Conservation (phyloP, 2,329 filamentous ascomycete species). For the Monosporascus sp. region DNA sequence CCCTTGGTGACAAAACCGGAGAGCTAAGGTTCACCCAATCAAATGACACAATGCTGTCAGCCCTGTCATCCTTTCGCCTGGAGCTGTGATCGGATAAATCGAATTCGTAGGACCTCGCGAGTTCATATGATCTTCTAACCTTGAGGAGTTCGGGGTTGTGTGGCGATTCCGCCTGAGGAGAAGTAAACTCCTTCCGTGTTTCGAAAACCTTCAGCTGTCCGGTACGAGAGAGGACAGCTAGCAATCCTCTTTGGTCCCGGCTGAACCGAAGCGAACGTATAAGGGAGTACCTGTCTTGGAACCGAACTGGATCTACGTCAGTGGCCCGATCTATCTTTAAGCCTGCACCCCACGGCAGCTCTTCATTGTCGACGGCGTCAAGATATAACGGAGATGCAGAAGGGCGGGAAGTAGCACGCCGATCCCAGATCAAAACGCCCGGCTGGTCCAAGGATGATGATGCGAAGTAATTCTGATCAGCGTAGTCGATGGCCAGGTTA, state of each 20-base stretch:
- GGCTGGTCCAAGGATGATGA: slow-evolving; percentile 73
- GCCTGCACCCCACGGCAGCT: slow-evolving; percentile 57
- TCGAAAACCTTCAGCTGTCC: slow-evolving; percentile 59
- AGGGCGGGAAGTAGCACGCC: slow-evolving; percentile 52
- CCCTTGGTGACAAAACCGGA: slow-evolving; percentile 49
- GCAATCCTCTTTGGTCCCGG: slow-evolving; percentile 53
- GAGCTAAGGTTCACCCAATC: slow-evolving; percentile 60
- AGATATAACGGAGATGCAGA: slow-evolving; percentile 49
- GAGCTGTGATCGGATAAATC: slow-evolving; percentile 51
- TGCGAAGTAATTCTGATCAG: slow-evolving; percentile 78
- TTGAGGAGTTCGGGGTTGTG: slow-evolving; percentile 54
- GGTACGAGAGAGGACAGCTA: slow-evolving; percentile 56
- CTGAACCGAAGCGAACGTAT: slow-evolving; percentile 60
- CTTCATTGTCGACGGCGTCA: slow-evolving; percentile 54
- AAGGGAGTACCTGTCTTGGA: slow-evolving; percentile 52
- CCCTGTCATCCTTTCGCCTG: slow-evolving; percentile 49
- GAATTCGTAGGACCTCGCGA: slow-evolving; percentile 56
- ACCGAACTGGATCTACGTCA: slow-evolving; percentile 46
- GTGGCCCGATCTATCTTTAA: slow-evolving; percentile 53
- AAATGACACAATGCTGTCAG: slow-evolving; percentile 60
- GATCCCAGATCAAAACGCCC: slow-evolving; percentile 72
- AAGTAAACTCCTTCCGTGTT: slow-evolving; percentile 48
- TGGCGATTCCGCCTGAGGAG: slow-evolving; percentile 33
- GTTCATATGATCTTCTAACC: slow-evolving; percentile 54
- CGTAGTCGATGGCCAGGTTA: slow-evolving; percentile 71